Percentiles rank a stretch among this genome's conserved stretches.
These are phyloP conservation scores for Nakazawaea siamensis DNA, from an alignment of 805 yeast species.

Conservation along the genomic window DNA sequence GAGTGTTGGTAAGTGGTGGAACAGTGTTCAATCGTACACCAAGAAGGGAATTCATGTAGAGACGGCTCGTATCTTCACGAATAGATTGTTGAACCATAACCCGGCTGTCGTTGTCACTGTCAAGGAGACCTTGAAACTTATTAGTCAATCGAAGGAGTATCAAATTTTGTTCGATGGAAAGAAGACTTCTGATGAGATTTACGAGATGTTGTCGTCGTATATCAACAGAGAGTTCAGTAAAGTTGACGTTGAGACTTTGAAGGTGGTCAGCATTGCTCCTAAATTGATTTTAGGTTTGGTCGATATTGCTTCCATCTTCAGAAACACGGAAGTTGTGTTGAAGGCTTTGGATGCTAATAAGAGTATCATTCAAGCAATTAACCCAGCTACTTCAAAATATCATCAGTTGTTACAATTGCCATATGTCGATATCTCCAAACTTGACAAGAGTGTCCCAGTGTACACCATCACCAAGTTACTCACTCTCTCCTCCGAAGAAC, in stretches of 20 bases:
- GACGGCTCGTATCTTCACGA: conserved; percentile 76
- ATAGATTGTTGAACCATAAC: conserved; percentile 62
- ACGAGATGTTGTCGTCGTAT: conserved; percentile 45
- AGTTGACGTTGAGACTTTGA: conserved; percentile 33
- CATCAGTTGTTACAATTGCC: conserved; percentile 80
- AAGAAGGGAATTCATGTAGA: conserved; percentile 74
- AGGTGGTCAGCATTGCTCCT: conserved; percentile 57
- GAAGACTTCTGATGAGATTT: conserved; percentile 37
- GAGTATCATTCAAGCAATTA: conserved; percentile 69
- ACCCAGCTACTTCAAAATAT: conserved; percentile 29
- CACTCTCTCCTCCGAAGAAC: conserved; percentile 47
- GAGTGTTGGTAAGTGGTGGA: conserved; percentile 89
- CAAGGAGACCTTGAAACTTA: conserved; percentile 46
- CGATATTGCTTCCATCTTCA: conserved; percentile 76
- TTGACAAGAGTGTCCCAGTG: conserved; percentile 43
- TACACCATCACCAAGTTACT: conserved; percentile 64
- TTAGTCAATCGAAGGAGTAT: conserved; percentile 65
- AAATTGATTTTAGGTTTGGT: conserved; percentile 61
- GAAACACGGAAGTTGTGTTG: conserved; percentile 56
- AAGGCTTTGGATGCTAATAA: conserved; percentile 61
- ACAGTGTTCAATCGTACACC: conserved; percentile 67
- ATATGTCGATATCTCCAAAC: conserved; percentile 42
- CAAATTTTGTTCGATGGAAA: conserved; percentile 30
- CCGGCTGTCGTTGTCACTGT: conserved; percentile 61
- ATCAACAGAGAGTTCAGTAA: conserved; percentile 39